Evolutionary conservation across 345 rosid species (phyloP).

Genomic region (Syzygium aqueum): DNA sequence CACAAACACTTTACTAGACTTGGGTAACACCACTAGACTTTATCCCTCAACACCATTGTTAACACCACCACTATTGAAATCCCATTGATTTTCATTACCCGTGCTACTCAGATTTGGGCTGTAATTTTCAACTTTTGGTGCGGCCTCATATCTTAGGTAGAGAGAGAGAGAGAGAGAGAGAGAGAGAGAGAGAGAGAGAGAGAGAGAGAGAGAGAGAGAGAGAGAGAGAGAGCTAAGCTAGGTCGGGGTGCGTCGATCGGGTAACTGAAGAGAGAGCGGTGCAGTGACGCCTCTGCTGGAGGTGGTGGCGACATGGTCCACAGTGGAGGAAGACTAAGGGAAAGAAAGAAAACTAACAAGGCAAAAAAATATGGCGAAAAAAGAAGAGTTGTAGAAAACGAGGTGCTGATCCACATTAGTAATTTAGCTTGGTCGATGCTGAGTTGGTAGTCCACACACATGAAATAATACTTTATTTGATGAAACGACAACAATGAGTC

Average conservation of each 20-base stretch:
- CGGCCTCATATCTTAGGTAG: too few relatives aligned
- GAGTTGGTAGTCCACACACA: background rate
- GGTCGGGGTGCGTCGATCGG: too few relatives aligned
- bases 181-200: too few relatives aligned
- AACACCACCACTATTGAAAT: background rate
- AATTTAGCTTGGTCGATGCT: background rate
- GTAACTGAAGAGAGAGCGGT: background rate
- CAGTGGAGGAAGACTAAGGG: background rate
- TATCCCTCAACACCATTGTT: background rate
- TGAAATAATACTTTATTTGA: background rate
- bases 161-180: too few relatives aligned
- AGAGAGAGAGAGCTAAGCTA: too few relatives aligned
- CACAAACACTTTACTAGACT: background rate
- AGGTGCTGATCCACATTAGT: background rate
- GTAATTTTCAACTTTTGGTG: background rate
- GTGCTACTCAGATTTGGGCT: background rate
- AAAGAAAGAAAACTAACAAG: background rate
- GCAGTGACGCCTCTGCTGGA: background rate
- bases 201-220: too few relatives aligned
- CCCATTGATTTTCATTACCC: background rate
- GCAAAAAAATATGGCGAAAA: background rate
- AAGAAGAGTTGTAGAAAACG: background rate
- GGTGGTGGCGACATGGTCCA: background rate
- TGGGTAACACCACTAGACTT: background rate
- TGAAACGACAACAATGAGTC: background rate